Conservation (phyloP, 192 early-diverging fungal species). For the Umbelopsis vinacea region DNA sequence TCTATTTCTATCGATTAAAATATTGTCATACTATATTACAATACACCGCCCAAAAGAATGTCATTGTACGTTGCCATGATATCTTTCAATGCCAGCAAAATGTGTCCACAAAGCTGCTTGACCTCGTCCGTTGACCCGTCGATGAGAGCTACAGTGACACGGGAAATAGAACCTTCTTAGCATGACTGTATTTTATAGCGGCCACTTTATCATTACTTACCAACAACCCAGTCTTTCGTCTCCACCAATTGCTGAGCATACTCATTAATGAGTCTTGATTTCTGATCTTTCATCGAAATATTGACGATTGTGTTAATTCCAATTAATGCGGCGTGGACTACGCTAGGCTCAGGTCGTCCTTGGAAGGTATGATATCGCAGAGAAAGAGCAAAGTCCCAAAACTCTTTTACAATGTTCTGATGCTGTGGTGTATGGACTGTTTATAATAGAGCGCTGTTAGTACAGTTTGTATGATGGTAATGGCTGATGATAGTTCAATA, state of each 20-base stretch:
- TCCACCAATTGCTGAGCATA: conserved; percentile 26
- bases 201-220: background rate
- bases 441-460: background rate
- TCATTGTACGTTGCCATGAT: conserved; percentile 8
- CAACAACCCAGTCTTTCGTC: conserved; percentile 28
- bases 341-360: background rate
- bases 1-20: too few species aligned
- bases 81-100: conserved; percentile 10
- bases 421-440: conserved; percentile 3
- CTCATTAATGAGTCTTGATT: conserved; percentile 17
- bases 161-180: background rate
- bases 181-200: background rate
- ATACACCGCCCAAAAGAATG: conserved; percentile 1
- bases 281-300: conserved; percentile 23
- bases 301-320: conserved; percentile 27
- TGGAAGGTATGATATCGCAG: conserved; percentile 20
- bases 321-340: conserved; percentile 17
- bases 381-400: conserved; percentile 17
- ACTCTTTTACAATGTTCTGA: conserved; percentile 25
- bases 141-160: background rate
- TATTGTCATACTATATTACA: background rate
- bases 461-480: background rate
- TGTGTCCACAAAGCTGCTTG: background rate
- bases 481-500: background rate
- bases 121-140: background rate